A percentile compares a stretch with the other conserved stretches of the same genome.
phyloP scores from a whole-genome alignment of 805 yeast genomes.

The Wickerhamiella occidentalis region DNA sequence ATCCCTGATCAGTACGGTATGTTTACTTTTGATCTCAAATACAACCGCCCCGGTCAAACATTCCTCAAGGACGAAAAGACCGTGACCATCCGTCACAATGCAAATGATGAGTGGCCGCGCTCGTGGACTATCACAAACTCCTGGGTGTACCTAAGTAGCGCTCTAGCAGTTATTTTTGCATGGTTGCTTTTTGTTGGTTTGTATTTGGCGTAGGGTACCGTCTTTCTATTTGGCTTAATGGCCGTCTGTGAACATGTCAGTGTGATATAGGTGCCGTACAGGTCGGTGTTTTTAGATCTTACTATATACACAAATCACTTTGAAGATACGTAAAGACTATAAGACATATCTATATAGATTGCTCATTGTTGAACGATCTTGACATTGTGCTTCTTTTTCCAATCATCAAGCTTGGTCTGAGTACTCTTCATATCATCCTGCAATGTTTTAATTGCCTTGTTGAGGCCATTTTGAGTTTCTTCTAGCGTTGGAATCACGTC shows the following conservation, averaged over 20 bases:
- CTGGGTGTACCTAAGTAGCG: slow-evolving; percentile 76
- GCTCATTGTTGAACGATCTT: slow-evolving; percentile 31
- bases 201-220: slow-evolving; percentile 37
- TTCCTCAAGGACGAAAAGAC: slow-evolving; percentile 53
- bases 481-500: slow-evolving; percentile 56
- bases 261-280: no score
- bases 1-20: slow-evolving; percentile 96
- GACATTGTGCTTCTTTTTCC: slow-evolving; percentile 42
- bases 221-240: no score
- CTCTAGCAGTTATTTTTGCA: slow-evolving; percentile 52
- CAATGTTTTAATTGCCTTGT: slow-evolving; percentile 31
- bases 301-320: no score
- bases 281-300: no score
- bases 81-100: slow-evolving; percentile 82
- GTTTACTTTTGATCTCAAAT: slow-evolving; percentile 72
- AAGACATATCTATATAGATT: no score
- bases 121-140: slow-evolving; percentile 88
- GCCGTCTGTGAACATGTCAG: no score
- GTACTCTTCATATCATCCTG: slow-evolving; percentile 31
- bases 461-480: slow-evolving; percentile 42
- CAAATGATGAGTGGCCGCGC: slow-evolving; percentile 88
- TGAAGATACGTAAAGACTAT: no score
- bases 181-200: slow-evolving; percentile 70
- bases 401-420: slow-evolving; percentile 34
- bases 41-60: slow-evolving; percentile 64